phyloP scores from a whole-genome alignment of 495 filamentous ascomycete genomes.

The Jackrogersella multiformis region DNA sequence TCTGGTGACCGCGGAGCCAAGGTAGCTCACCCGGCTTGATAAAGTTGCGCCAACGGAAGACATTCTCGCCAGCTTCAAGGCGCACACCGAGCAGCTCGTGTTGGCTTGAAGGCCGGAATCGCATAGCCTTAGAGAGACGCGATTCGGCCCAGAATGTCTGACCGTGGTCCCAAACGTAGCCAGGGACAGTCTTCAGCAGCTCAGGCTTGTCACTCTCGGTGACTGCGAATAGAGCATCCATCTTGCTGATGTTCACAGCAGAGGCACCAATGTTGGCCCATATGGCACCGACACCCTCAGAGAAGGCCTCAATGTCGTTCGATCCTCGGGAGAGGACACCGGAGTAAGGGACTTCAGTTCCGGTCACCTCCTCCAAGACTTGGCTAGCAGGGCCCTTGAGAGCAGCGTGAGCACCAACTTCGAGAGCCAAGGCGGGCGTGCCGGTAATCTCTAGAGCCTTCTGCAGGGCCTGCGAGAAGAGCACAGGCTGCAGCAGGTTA shows the following conservation, averaged over 20 bases:
- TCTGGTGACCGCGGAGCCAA: constrained; percentile 58
- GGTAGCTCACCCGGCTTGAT: constrained; percentile 50
- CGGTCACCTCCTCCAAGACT: constrained; percentile 30
- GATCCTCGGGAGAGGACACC: constrained; percentile 31
- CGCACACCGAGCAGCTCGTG: constrained; percentile 56
- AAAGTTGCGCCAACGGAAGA: constrained; percentile 57
- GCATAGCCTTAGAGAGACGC: constrained; percentile 32
- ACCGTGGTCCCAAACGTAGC: constrained; percentile 60
- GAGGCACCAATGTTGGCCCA: constrained; percentile 42
- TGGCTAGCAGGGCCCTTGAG: constrained; percentile 51
- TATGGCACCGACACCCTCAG: constrained; percentile 46
- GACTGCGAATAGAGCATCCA: neutral
- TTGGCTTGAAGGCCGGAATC: constrained; percentile 35
- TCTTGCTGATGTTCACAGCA: constrained; percentile 28
- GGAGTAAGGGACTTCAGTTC: constrained; percentile 36
- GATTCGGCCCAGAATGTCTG: constrained; percentile 56
- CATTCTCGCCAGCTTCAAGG: constrained; percentile 33
- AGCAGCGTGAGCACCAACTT: constrained; percentile 63
- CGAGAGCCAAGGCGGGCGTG: constrained; percentile 45
- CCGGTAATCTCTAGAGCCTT: constrained; percentile 34
- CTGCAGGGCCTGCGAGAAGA: constrained; percentile 57
- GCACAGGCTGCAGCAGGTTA: constrained; percentile 57
- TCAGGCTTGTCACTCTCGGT: constrained; percentile 7
- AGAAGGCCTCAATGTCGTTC: constrained; percentile 43
- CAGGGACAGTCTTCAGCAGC: constrained; percentile 52